phyloP scores from a whole-genome alignment of 2,329 filamentous ascomycete genomes.

The Aulographum hederae region DNA sequence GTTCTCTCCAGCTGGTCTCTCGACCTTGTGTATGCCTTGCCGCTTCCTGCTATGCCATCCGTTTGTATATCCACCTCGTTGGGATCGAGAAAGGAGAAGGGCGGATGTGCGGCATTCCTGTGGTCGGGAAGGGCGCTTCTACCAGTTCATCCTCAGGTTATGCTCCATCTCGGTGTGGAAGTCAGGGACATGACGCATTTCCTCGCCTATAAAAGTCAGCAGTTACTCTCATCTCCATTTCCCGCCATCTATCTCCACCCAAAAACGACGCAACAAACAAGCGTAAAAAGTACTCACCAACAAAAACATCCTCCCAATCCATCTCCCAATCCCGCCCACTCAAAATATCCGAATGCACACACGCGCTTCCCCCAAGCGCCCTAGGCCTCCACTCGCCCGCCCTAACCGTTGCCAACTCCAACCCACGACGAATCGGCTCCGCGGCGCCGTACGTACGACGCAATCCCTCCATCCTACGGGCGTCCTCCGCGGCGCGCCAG shows the following conservation, averaged over 20 bases:
- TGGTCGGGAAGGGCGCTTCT: too few relatives aligned
- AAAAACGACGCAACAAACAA: too few relatives aligned
- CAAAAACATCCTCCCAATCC: slow-evolving; percentile 88
- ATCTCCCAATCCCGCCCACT: slow-evolving; percentile 59
- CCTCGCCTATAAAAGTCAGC: slow-evolving; percentile 36
- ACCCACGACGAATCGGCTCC: slow-evolving; percentile 78
- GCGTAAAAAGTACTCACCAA: slow-evolving; percentile 43
- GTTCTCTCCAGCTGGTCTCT: too few relatives aligned
- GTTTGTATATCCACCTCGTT: too few relatives aligned
- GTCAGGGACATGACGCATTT: slow-evolving; percentile 48
- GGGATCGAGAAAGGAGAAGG: too few relatives aligned
- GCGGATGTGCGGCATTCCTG: too few relatives aligned
- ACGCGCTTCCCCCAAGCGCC: slow-evolving; percentile 44
- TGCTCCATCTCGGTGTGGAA: slow-evolving; percentile 91
- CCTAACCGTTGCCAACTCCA: slow-evolving; percentile 83
- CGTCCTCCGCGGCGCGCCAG: slow-evolving; percentile 82
- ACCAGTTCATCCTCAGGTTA: slow-evolving; percentile 62
- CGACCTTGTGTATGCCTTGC: too few relatives aligned
- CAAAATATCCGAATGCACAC: slow-evolving; percentile 80
- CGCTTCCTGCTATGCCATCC: too few relatives aligned
- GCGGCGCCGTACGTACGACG: slow-evolving; percentile 79
- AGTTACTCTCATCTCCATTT: slow-evolving; percentile 2
- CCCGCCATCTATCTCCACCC: neutral
- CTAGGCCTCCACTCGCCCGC: slow-evolving; percentile 65
- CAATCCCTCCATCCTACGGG: slow-evolving; percentile 73